Base-by-base conservation (phyloP, 2,329 filamentous ascomycete species). In the Colletotrichum sp. region DNA sequence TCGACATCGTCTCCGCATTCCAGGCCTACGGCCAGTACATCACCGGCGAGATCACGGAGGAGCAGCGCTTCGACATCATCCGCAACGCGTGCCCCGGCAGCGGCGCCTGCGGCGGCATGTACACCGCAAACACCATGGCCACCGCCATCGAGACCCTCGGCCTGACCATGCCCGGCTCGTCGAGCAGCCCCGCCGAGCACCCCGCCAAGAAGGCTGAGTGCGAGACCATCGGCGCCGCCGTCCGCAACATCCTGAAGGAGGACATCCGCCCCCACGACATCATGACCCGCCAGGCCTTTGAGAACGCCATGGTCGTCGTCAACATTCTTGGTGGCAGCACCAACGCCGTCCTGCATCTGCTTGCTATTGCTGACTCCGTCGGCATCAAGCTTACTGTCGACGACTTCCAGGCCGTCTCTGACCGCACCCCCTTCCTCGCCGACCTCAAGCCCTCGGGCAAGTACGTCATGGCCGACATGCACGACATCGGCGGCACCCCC, bases 1-100 rank as follows among this genome's bases (percentile, higher is more conserved):
- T 98, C 80, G 96, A 99, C 84, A 98, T 99, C 69, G 94, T 99
- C 76, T 98, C 96, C 66, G 97, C 97, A 58, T 99, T 99, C 91
- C 97, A 99, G 87, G 94, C 96, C 7, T 98, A 98, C 83, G 97
- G 97, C 30, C 95, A 98, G 84, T 98, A 96, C 87, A 93, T 99
- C 80, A 92, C 94, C 15, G 96, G 96, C 58, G 92, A 98, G 82
- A 98, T 98, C 85, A 94, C 90, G 78, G 97, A 99, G 86, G 93
- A 97, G 82, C 90, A 96, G 86, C 93, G 97, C 68, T 98, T 96
- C 84, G 97, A 98, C 85, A 96, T 98, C 82, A 98, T 98, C 84
- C 92, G 96, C 77, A 89, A 98, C 83, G 96, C 97, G 58, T 98
- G 96, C 93, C 85, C 85, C 65, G 86, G 86, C 61, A 81, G 83